Conservation (phyloP, 2,329 filamentous ascomycete genomes). For the Neopestalotiopsis clavispora region DNA sequence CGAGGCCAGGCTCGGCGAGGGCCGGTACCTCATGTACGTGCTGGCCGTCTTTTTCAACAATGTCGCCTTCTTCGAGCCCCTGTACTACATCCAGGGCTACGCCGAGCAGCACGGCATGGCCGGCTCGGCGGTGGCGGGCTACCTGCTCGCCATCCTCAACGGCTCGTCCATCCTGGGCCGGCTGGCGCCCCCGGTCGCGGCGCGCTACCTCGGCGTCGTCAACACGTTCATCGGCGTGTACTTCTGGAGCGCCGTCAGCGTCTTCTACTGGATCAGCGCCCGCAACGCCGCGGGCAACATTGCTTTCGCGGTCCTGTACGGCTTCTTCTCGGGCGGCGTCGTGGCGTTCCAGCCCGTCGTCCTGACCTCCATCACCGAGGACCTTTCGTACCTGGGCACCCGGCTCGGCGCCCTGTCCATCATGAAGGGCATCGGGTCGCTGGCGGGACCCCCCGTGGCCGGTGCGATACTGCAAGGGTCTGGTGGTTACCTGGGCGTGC, state of each 20-base stretch:
- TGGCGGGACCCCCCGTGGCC: constrained; percentile 11
- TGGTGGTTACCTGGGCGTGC: constrained; percentile 12
- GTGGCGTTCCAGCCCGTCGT: constrained; percentile 13
- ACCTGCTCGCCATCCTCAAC: constrained; percentile 15
- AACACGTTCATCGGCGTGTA: constrained; percentile 10
- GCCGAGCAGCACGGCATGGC: constrained; percentile 8
- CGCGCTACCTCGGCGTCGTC: constrained; percentile 3
- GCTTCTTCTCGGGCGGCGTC: constrained; percentile 12
- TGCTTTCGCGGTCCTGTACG: constrained; percentile 11
- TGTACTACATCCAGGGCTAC: constrained; percentile 10
- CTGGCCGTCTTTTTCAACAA: constrained; percentile 16
- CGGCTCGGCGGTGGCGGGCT: constrained; percentile 4
- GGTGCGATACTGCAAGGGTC: constrained; percentile 12
- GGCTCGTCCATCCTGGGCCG: constrained; percentile 10
- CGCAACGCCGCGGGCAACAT: constrained; percentile 10
- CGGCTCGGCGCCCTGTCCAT: constrained; percentile 10
- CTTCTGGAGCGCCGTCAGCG: constrained; percentile 3
- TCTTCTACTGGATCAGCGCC: constrained; percentile 16
- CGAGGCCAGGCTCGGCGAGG: constrained; percentile 6
- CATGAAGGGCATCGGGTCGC: constrained; percentile 9
- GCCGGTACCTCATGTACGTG: constrained; percentile 6
- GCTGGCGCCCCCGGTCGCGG: constrained; percentile 7
- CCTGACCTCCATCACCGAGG: constrained; percentile 12
- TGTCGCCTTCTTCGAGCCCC: constrained; percentile 13
- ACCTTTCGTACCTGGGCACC: constrained; percentile 9